Conservation (phyloP, 805 yeast genomes). For the Zygosaccharomyces siamensis region DNA sequence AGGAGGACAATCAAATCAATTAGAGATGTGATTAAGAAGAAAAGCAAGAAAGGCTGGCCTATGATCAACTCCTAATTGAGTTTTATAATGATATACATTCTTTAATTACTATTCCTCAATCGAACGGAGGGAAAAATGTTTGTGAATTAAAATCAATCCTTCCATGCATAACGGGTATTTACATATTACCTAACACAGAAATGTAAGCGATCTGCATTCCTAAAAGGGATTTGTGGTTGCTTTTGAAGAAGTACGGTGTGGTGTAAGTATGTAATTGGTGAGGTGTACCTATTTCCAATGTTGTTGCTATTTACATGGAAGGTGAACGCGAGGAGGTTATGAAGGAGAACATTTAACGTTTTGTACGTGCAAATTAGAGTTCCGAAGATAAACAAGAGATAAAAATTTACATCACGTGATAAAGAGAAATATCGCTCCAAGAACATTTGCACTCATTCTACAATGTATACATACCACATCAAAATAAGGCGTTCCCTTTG, state of each 20-base stretch:
- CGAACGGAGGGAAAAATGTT: neutral
- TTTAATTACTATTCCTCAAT: neutral
- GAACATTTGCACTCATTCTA: too few relatives aligned
- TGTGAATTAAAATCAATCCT: neutral
- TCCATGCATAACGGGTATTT: slow-evolving; percentile 3
- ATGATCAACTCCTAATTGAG: neutral
- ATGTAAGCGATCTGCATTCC: neutral
- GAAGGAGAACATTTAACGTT: neutral
- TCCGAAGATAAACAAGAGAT: neutral
- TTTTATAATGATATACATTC: neutral
- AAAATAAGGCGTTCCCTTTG: too few relatives aligned
- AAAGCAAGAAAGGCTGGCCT: neutral
- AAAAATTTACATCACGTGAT: neutral
- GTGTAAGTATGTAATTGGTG: neutral
- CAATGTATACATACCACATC: too few relatives aligned
- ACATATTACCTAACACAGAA: neutral
- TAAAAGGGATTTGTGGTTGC: neutral
- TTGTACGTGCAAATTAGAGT: neutral
- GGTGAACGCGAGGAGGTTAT: neutral
- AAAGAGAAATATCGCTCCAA: too few relatives aligned
- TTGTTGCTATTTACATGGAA: neutral
- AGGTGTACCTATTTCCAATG: too few relatives aligned
- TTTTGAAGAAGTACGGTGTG: neutral
- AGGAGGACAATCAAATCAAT: too few relatives aligned
- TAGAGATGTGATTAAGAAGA: neutral